Evolutionary conservation across 1,284 basidiomycete genomes (phyloP).

Genomic region (Hemileia vastatrix): DNA sequence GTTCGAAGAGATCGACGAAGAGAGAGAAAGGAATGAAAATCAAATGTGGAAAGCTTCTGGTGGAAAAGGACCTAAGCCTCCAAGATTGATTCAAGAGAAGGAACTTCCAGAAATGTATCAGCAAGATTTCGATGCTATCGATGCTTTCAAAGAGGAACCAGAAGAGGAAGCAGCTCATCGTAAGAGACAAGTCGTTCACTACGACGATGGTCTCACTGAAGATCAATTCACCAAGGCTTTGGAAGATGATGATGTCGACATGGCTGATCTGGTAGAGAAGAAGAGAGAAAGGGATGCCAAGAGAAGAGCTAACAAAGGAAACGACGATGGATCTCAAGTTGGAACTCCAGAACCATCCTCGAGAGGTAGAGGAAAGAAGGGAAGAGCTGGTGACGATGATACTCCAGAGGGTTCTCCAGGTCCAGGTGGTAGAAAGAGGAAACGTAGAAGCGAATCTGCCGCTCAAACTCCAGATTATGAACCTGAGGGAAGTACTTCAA

Average conservation of each 20-base stretch:
- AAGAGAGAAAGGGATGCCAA: conserved; percentile 42
- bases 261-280: conserved; percentile 39
- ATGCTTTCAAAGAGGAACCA: conserved; percentile 53
- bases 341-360: conserved; percentile 30
- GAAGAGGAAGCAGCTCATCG: conserved; percentile 63
- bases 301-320: conserved; percentile 30
- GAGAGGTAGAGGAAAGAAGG: conserved; percentile 27
- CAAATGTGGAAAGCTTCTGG: conserved; percentile 40
- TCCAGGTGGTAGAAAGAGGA: conserved; percentile 32
- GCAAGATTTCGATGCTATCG: conserved; percentile 42
- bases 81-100: conserved; percentile 40
- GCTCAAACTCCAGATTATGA: conserved; percentile 6
- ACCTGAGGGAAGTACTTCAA: background rate
- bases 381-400: conserved; percentile 23
- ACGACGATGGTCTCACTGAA: conserved; percentile 87
- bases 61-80: conserved; percentile 37
- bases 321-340: conserved; percentile 25
- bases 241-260: conserved; percentile 41
- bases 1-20: conserved; percentile 40
- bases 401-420: conserved; percentile 33
- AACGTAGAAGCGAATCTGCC: conserved; percentile 27
- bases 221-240: conserved; percentile 70
- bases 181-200: conserved; percentile 74
- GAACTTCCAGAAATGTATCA: conserved; percentile 42
- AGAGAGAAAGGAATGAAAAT: conserved; percentile 34